Conservation (phyloP, 2,329 filamentous ascomycete genomes). For the Penicillium sp. region DNA sequence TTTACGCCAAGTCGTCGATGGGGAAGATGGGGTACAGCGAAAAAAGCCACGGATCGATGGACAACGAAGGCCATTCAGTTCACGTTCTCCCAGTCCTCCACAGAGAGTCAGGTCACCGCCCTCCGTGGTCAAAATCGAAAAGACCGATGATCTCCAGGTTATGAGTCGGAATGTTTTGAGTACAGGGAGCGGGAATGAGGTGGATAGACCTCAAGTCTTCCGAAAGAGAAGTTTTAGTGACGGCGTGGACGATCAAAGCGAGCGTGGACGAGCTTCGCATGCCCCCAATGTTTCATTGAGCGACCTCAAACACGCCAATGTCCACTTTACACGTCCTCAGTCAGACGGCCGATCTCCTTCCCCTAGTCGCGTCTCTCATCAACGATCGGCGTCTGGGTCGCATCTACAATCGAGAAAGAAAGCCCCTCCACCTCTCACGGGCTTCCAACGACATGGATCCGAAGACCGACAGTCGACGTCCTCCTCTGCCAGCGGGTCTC, state of each 20-base stretch:
- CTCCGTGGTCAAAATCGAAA: conserved; percentile 36
- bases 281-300: conserved; percentile 13
- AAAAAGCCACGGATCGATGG: conserved; percentile 28
- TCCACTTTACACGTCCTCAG: conserved; percentile 24
- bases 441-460: conserved; percentile 40
- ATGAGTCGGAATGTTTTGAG: conserved; percentile 20
- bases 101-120: conserved; percentile 27
- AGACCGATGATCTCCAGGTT: conserved; percentile 27
- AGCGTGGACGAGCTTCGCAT: conserved; percentile 24
- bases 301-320: conserved; percentile 26
- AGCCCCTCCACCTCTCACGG: conserved; percentile 39
- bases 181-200: conserved; percentile 3
- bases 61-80: conserved; percentile 20
- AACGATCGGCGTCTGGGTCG: conserved; percentile 34
- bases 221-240: conserved; percentile 39
- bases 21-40: conserved; percentile 27
- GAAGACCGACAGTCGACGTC: conserved; percentile 43
- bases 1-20: conserved; percentile 22
- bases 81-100: conserved; percentile 23
- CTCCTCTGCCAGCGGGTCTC: conserved; percentile 43
- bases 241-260: conserved; percentile 28
- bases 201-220: conserved; percentile 21
- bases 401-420: conserved; percentile 34
- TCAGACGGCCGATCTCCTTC: conserved; percentile 35
- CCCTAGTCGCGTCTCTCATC: conserved; percentile 33